These are phyloP conservation scores for Stemphylium lycopersici DNA, from an alignment of 2,329 filamentous ascomycete species.

Conservation along the genomic window DNA sequence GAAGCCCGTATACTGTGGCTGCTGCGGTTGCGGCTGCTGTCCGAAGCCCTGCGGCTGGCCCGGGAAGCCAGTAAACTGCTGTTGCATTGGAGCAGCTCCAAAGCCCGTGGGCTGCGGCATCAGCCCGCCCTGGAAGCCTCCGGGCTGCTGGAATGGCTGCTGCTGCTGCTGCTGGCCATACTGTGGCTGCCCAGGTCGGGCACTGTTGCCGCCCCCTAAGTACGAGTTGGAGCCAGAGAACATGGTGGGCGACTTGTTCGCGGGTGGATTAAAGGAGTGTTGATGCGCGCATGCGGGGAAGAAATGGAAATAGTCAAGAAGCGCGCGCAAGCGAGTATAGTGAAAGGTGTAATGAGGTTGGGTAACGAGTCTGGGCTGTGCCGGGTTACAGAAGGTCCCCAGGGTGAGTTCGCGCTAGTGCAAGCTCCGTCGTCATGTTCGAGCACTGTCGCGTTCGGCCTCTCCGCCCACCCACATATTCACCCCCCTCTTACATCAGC, in stretches of 20 bases:
- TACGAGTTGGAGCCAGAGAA: slow-evolving; percentile 89
- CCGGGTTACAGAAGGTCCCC: slow-evolving; percentile 24
- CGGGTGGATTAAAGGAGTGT: slow-evolving; percentile 22
- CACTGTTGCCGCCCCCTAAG: slow-evolving; percentile 77
- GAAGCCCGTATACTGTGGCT: slow-evolving; percentile 56
- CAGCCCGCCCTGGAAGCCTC: slow-evolving; percentile 56
- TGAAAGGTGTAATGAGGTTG: slow-evolving; percentile 32
- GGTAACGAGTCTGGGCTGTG: slow-evolving; percentile 28
- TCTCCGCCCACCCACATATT: slow-evolving; percentile 20
- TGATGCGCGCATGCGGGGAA: slow-evolving; percentile 30
- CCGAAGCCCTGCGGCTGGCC: slow-evolving; percentile 54
- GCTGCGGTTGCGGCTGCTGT: slow-evolving; percentile 52
- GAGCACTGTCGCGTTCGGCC: slow-evolving; percentile 15
- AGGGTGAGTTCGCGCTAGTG: slow-evolving; percentile 35
- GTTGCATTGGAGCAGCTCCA: slow-evolving; percentile 58
- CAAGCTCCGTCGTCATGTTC: slow-evolving; percentile 37
- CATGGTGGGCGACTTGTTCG: slow-evolving; percentile 62
- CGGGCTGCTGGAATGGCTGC: slow-evolving; percentile 61
- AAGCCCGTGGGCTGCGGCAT: slow-evolving; percentile 60
- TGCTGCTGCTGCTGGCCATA: slow-evolving; percentile 55
- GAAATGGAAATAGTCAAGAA: slow-evolving; percentile 17
- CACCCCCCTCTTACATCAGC: slow-evolving; percentile 15
- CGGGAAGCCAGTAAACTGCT: slow-evolving; percentile 58
- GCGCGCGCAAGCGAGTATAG: slow-evolving; percentile 24
- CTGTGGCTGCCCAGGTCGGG: slow-evolving; percentile 67